phyloP scores from a whole-genome alignment of 345 rosid species.

The Rhodamnia rubescens region DNA sequence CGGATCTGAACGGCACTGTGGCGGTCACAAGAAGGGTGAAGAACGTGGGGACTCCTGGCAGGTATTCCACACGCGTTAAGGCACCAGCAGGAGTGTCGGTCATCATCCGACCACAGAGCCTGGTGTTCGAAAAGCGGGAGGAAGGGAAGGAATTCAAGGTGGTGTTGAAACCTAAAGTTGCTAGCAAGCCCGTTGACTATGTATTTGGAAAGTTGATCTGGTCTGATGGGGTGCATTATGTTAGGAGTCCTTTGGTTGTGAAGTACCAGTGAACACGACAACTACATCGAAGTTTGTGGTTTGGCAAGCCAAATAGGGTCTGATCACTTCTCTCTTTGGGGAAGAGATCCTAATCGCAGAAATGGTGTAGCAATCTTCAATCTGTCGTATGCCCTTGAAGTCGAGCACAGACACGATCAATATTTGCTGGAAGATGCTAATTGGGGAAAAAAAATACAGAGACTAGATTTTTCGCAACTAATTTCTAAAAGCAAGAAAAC shows the following conservation, averaged over 20 bases:
- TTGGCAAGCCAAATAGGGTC: not conserved
- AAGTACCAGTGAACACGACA: not conserved
- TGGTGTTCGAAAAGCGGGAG: slow-evolving; percentile 19
- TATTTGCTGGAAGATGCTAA: too few species aligned
- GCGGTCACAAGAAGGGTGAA: slow-evolving; percentile 16
- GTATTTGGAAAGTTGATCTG: slow-evolving; percentile 32
- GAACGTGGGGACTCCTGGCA: slow-evolving; percentile 42
- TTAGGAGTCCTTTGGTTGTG: slow-evolving; percentile 25
- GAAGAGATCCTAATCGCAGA: not conserved
- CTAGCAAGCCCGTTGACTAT: not conserved
- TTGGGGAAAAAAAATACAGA: not conserved
- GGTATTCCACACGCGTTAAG: too few species aligned
- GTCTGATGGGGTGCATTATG: slow-evolving; percentile 37
- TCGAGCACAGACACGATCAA: too few species aligned
- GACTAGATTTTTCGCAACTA: not conserved
- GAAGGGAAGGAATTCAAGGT: slow-evolving; percentile 35
- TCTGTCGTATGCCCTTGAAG: not conserved
- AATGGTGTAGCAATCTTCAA: not conserved
- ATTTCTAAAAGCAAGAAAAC: not conserved
- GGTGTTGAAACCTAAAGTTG: not conserved
- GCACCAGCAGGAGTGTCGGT: slow-evolving; percentile 20
- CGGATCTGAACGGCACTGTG: slow-evolving; percentile 1
- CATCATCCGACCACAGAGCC: slow-evolving; percentile 11
- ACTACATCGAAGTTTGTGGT: not conserved
- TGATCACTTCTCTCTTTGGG: not conserved